A percentile compares a stretch with the other conserved stretches of the same genome.
phyloP scores from a whole-genome alignment of 768 basidiomycete genomes.

The Leccinum variicolor region DNA sequence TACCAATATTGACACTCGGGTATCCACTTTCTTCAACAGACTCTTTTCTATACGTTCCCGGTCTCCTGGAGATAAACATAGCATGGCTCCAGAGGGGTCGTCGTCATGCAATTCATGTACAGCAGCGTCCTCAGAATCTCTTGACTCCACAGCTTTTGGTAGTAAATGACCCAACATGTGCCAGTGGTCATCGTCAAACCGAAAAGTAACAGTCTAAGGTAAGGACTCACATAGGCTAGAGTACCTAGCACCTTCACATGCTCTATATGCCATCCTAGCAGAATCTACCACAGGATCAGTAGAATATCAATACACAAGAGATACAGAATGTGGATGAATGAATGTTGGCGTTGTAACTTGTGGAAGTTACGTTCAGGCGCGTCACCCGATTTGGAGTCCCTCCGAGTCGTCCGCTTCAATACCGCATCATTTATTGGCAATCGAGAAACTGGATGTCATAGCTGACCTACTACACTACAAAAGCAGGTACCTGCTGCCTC shows the following conservation, averaged over 20 bases:
- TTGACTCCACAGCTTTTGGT: conserved; percentile 1
- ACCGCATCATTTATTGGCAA: not conserved
- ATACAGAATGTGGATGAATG: not conserved
- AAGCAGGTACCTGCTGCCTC: conserved; percentile 45
- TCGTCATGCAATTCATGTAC: not conserved
- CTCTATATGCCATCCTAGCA: conserved; percentile 8
- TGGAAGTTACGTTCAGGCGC: not conserved
- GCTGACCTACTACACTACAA: conserved; percentile 18
- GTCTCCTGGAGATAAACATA: conserved; percentile 9
- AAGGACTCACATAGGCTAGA: conserved; percentile 18
- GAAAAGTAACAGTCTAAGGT: not conserved
- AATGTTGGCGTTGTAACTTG: not conserved
- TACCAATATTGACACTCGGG: conserved; percentile 34
- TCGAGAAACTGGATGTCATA: not conserved
- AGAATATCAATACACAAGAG: not conserved
- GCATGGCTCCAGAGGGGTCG: not conserved
- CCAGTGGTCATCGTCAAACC: not conserved
- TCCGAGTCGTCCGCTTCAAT: too few relatives aligned
- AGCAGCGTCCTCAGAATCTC: conserved; percentile 6
- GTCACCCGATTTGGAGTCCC: too few relatives aligned
- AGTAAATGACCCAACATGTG: not conserved
- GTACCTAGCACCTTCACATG: conserved; percentile 7
- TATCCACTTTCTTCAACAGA: conserved; percentile 36
- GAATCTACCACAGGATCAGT: not conserved
- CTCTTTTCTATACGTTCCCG: conserved; percentile 40